These are phyloP conservation scores for Bryoglossum gracile DNA, from an alignment of 495 filamentous ascomycete genomes.

Conservation along the genomic window DNA sequence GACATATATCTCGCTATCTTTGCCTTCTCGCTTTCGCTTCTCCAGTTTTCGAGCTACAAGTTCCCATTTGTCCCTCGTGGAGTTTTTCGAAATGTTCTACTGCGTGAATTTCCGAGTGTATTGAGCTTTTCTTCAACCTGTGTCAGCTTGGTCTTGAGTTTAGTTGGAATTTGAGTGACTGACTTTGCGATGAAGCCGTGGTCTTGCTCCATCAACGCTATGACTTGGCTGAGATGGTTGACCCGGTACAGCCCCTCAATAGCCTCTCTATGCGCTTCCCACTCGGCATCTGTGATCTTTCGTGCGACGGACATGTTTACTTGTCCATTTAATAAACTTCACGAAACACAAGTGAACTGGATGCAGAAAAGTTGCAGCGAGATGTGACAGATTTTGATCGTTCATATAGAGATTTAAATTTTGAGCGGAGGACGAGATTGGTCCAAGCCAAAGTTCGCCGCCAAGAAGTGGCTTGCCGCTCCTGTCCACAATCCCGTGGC, in stretches of 20 bases:
- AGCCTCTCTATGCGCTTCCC: not conserved
- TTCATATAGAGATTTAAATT: not conserved
- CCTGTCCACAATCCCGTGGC: not conserved
- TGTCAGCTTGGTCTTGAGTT: not conserved
- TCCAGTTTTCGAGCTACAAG: slow-evolving; percentile 7
- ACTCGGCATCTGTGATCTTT: not conserved
- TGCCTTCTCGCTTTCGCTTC: slow-evolving; percentile 9
- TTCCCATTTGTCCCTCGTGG: slow-evolving; percentile 11
- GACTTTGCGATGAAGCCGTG: not conserved
- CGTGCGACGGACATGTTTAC: not conserved
- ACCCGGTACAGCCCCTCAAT: not conserved
- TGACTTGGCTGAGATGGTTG: not conserved
- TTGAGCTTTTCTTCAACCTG: slow-evolving; percentile 9
- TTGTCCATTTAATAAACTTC: not conserved
- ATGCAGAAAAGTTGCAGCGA: not conserved
- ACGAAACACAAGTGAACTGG: not conserved
- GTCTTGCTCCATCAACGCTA: not conserved
- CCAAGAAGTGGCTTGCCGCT: not conserved
- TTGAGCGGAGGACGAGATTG: not conserved
- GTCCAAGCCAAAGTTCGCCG: not conserved
- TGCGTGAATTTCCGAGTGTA: slow-evolving; percentile 12
- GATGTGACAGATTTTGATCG: not conserved
- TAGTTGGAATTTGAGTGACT: not conserved
- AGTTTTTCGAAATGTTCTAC: slow-evolving; percentile 10
- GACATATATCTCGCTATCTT: slow-evolving; percentile 13